phyloP scores from a whole-genome alignment of 2,329 filamentous ascomycete genomes.

The Colletotrichum liaoningense region DNA sequence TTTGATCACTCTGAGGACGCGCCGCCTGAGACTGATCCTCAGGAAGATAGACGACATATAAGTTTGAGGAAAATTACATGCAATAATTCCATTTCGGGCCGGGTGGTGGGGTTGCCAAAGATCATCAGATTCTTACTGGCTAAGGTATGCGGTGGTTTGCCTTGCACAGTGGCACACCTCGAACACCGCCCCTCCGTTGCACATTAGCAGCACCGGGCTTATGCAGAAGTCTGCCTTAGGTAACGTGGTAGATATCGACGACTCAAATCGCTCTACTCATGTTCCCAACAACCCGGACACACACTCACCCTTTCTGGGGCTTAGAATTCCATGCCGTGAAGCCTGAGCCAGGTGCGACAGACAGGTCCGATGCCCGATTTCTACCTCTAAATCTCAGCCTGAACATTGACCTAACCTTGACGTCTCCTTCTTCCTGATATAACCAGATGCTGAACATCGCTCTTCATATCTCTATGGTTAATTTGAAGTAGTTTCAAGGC shows the following conservation, averaged over 20 bases:
- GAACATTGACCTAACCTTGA: not conserved
- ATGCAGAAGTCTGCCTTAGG: not conserved
- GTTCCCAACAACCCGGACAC: not conserved
- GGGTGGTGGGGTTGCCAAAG: not conserved
- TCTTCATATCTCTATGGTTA: not conserved
- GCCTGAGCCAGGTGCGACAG: no score
- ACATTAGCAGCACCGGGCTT: not conserved
- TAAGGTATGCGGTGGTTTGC: not conserved
- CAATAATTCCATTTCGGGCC: not conserved
- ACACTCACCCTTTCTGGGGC: not conserved
- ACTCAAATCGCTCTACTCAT: not conserved
- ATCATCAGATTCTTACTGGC: not conserved
- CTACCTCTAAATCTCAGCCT: not conserved
- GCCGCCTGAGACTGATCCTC: not conserved
- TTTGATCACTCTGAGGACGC: not conserved
- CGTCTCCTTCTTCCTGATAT: not conserved
- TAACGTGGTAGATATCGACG: not conserved
- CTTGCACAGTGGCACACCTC: not conserved
- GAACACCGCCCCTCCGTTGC: not conserved
- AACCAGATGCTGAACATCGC: not conserved
- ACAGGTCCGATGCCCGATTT: not conserved
- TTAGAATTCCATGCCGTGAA: no score
- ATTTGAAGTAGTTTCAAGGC: accelerated
- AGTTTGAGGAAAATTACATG: not conserved
- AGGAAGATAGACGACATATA: not conserved